Conservation (phyloP, 192 early-diverging fungal genomes). For the Coemansia sp. region DNA sequence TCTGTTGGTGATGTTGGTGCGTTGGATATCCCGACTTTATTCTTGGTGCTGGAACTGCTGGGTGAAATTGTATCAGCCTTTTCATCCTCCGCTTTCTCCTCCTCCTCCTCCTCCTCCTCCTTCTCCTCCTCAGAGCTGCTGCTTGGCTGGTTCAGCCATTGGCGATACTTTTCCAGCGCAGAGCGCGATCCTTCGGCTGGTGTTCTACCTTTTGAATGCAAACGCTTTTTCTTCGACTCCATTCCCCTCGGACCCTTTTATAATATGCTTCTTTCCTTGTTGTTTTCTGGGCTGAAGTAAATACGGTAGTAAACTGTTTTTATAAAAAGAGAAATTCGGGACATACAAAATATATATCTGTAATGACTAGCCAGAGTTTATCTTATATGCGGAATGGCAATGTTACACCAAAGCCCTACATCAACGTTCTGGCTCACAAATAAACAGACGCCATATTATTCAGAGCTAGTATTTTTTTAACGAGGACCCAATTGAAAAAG, state of each 20-base stretch:
- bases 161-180: constrained; percentile 31
- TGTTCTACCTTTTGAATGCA: background rate
- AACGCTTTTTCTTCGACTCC: background rate
- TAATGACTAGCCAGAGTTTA: no score
- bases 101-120: background rate
- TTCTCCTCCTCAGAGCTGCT: constrained; percentile 6
- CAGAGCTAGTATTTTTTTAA: no score
- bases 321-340: no score
- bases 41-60: background rate
- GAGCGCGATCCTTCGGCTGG: background rate
- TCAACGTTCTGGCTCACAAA: background rate
- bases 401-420: no score
- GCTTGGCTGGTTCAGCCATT: constrained; percentile 37
- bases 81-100: background rate
- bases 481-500: no score
- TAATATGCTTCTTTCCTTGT: constrained; percentile 3
- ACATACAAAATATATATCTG: no score
- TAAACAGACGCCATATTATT: background rate
- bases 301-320: no score
- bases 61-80: no score
- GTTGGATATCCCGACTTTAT: background rate
- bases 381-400: no score
- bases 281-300: background rate
- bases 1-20: background rate
- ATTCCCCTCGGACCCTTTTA: background rate